Base-by-base conservation (phyloP, 306 rosid species). In the Notholithocarpus densiflorus region DNA sequence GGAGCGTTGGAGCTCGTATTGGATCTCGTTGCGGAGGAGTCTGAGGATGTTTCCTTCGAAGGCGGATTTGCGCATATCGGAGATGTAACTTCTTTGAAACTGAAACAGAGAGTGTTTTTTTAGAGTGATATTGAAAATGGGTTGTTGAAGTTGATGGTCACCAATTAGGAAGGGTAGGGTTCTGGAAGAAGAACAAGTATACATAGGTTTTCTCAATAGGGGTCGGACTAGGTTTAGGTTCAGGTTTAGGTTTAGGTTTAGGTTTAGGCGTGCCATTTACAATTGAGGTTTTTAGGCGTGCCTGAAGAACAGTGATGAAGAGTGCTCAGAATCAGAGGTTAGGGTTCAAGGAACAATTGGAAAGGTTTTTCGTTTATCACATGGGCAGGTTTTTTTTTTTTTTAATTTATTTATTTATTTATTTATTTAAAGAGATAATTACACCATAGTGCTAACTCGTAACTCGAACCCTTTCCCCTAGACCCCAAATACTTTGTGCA, bases 31-130 rank as follows among this genome's bases (percentile, higher is more conserved):
- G 40, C 94, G 93, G 20, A 95, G 89, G 71, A 91, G 87, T 84
- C 94, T 89, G 71, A 82, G 80, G 75, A 95, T 82, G 86, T 82
- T 86, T 7, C 86, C 96, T 53, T 95, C 92, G 81, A 90, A 91
- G 69, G 97, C 93, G 18, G 83, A 85, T 78, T 87, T 91, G 71
- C 92, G 93, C 97, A 90, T 89, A 24, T 91, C 90, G 0, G 91
- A 87, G 43, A 87, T 59, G 89, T 90, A 90, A 75, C 74, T 86
- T 71, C 97, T 87, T n/a, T 82, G 73, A n/a, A 53, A 65, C 27
- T 80, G 83, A 53, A 18, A 31, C 82, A 70, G 65, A 80, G 81
- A 75, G 71, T 71, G 15, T 10, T 10, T 72, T 45, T 64, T 40
- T 7, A 40, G 11, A 40, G 6, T 9, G 24, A 34, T 19, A 17